Percentiles rank a stretch among this genome's conserved stretches.
Evolutionary conservation across 208 protist species (phyloP).

Genomic region (Entamoeba moshkovskii): DNA sequence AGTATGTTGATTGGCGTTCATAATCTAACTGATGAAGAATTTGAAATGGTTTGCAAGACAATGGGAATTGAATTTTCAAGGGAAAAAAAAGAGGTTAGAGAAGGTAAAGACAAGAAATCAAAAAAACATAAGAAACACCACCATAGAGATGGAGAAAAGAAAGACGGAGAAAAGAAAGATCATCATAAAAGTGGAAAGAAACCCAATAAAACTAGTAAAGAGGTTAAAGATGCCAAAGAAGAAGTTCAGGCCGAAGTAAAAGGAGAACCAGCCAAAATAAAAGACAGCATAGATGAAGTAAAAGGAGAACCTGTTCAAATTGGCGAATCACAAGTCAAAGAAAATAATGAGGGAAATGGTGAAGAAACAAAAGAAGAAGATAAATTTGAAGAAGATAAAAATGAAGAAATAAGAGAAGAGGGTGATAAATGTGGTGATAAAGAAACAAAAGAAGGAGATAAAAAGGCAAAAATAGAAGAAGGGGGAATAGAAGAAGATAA

Average conservation of each 20-base stretch:
- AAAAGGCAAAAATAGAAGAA: neutral
- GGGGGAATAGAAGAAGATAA: neutral
- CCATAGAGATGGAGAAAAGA: neutral
- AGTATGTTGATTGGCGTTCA: neutral
- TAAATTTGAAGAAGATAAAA: neutral
- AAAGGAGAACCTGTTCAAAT: neutral
- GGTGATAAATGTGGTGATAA: neutral
- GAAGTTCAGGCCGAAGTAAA: neutral
- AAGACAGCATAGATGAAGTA: neutral
- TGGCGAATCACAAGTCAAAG: neutral
- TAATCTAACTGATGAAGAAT: neutral
- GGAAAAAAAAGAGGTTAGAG: neutral
- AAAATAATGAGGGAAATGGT: neutral
- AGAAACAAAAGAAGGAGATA: neutral
- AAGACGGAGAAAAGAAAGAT: neutral
- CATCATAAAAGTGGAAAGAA: neutral
- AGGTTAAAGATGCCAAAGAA: neutral
- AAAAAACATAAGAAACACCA: neutral
- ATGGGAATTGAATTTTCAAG: no score
- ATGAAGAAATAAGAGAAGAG: neutral
- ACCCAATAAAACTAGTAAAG: neutral
- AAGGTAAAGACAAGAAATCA: neutral
- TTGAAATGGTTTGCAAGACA: neutral
- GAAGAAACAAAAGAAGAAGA: neutral
- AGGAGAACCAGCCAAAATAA: neutral